Percentiles rank a stretch among this genome's conserved stretches.
These are phyloP conservation scores for Talaromyces borbonicus DNA, from an alignment of 495 filamentous ascomycete genomes.

Conservation along the genomic window DNA sequence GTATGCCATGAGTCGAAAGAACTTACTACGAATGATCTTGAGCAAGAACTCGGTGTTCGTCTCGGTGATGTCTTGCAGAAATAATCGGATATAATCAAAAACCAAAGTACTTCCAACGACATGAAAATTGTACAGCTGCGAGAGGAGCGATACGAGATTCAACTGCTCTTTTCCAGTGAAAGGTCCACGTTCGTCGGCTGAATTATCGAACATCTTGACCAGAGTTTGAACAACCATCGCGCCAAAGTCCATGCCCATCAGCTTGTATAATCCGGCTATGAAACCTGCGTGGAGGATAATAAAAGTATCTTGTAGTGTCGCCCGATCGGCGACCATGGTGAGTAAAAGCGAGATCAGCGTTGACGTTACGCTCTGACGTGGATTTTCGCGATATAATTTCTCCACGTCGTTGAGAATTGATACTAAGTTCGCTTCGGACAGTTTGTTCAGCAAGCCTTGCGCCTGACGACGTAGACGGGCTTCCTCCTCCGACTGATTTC, in stretches of 20 bases:
- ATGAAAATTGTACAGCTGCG: conserved; percentile 85
- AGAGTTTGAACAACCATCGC: conserved; percentile 71
- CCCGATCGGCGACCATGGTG: conserved; percentile 63
- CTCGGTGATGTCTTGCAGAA: conserved; percentile 67
- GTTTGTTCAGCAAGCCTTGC: conserved; percentile 82
- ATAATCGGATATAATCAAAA: conserved; percentile 80
- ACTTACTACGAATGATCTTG: conserved; percentile 63
- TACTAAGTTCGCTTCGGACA: conserved; percentile 81
- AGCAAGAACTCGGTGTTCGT: conserved; percentile 87
- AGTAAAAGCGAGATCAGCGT: conserved; percentile 66
- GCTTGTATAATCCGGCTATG: conserved; percentile 75
- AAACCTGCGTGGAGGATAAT: conserved; percentile 87
- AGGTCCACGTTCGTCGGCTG: conserved; percentile 26
- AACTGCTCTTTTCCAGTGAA: conserved; percentile 55
- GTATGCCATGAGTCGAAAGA: background rate
- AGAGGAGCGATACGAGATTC: conserved; percentile 78
- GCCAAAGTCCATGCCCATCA: conserved; percentile 78
- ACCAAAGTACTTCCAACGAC: conserved; percentile 71
- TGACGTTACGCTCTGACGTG: conserved; percentile 75
- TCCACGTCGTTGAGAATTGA: conserved; percentile 73
- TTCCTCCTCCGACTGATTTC: conserved; percentile 57
- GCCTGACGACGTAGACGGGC: conserved; percentile 64
- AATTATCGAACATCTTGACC: conserved; percentile 55
- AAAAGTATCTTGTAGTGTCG: conserved; percentile 72
- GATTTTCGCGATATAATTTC: conserved; percentile 68